A percentile compares a stretch with the other conserved stretches of the same genome.
Evolutionary conservation across 208 protist genomes (phyloP).

Genomic region (Wallacemonas sp.): DNA sequence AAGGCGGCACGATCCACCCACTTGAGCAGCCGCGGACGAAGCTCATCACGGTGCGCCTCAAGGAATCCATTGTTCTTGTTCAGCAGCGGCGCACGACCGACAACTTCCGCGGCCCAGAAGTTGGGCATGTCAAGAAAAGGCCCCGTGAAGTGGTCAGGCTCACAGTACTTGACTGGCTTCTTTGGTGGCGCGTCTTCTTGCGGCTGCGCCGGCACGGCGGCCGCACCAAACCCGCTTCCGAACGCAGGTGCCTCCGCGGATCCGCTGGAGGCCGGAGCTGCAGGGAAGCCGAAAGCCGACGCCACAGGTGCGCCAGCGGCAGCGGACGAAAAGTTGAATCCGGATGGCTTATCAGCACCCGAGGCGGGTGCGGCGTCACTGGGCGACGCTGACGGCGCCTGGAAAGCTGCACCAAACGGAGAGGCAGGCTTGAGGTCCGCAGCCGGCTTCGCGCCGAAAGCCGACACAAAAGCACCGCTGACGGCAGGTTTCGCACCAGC

Average conservation of each 20-base stretch:
- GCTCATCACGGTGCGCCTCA: conserved; percentile 49
- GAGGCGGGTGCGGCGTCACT: not conserved
- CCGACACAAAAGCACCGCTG: too few species aligned
- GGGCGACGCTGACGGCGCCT: not conserved
- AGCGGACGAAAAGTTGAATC: conserved; percentile 19
- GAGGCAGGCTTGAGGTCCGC: not conserved
- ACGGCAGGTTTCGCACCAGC: conserved; percentile 1
- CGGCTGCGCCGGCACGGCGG: too few species aligned
- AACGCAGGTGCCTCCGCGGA: too few species aligned
- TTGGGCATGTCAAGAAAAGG: conserved; percentile 78
- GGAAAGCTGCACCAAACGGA: not conserved
- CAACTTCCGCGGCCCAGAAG: conserved; percentile 85
- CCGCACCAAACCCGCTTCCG: conserved; percentile 20
- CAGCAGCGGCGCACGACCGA: conserved; percentile 61
- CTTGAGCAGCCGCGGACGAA: conserved; percentile 62
- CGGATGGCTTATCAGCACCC: not conserved
- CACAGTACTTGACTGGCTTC: conserved; percentile 47
- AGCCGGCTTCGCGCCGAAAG: not conserved
- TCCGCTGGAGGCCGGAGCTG: too few species aligned
- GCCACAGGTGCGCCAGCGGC: not conserved
- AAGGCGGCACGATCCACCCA: conserved; percentile 69
- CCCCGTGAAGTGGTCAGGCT: conserved; percentile 76
- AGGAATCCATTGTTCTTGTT: conserved; percentile 88
- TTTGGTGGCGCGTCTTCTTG: conserved; percentile 25
- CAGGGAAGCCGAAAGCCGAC: too few species aligned